Conservation (phyloP, 2,329 filamentous ascomycete genomes). For the Pyrenochaeta sp. region DNA sequence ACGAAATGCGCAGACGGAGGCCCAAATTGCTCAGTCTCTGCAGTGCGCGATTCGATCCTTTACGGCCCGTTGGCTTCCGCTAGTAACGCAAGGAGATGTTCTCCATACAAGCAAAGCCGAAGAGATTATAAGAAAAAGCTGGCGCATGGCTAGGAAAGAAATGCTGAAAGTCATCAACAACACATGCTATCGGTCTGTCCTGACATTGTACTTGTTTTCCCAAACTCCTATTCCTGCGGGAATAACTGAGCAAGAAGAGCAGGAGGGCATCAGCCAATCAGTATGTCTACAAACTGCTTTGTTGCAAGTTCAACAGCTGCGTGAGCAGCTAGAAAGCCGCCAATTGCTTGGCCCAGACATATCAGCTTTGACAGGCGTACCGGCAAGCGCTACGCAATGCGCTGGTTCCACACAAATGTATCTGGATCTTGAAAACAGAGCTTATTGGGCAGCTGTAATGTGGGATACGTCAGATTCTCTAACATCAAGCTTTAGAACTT, state of each 20-base stretch:
- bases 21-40: no score
- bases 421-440: constrained; percentile 18
- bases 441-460: constrained; percentile 18
- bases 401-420: not conserved
- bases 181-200: constrained; percentile 15
- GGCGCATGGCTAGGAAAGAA: constrained; percentile 15
- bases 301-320: constrained; percentile 16
- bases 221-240: constrained; percentile 16
- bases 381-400: not conserved
- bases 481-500: constrained; percentile 9
- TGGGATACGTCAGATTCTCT: constrained; percentile 16
- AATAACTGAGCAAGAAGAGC: constrained; percentile 15
- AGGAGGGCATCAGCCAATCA: constrained; percentile 10
- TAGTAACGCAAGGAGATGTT: no score
- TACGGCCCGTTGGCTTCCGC: no score
- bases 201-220: constrained; percentile 16
- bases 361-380: not conserved
- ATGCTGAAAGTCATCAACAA: constrained; percentile 21
- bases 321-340: constrained; percentile 1
- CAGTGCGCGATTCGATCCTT: no score
- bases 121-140: not conserved
- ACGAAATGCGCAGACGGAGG: no score
- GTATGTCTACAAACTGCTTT: constrained; percentile 20
- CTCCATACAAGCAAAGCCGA: no score
- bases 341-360: not conserved